These are phyloP conservation scores for Fusarium floridanum DNA, from an alignment of 2,329 filamentous ascomycete species.

Conservation along the genomic window DNA sequence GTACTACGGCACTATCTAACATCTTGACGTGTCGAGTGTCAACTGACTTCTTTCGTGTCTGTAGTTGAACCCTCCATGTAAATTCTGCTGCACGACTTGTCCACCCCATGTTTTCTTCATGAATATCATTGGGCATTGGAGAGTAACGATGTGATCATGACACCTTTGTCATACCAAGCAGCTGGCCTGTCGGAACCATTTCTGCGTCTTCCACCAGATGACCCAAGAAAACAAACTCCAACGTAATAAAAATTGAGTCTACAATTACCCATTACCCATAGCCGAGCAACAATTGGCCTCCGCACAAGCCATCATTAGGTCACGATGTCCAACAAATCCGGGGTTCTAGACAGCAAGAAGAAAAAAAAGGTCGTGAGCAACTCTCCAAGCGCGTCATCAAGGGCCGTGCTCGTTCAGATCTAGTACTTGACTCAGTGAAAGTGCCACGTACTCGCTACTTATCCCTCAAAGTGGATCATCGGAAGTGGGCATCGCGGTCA, in stretches of 20 bases:
- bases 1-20: not conserved
- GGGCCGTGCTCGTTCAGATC: not conserved
- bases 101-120: not conserved
- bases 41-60: not conserved
- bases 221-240: not conserved
- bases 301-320: not conserved
- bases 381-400: slow-evolving; percentile 2
- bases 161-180: not conserved
- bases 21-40: not conserved
- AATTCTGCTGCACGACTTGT: not conserved
- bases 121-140: not conserved
- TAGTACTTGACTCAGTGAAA: slow-evolving; percentile 41
- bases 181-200: not conserved
- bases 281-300: not conserved
- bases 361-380: not conserved
- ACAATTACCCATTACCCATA: not conserved
- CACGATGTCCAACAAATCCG: slow-evolving; percentile 3
- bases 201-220: not conserved
- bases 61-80: not conserved
- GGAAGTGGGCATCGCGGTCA: slow-evolving; percentile 10
- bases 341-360: slow-evolving; percentile 19
- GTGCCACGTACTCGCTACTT: slow-evolving; percentile 5
- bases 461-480: not conserved
- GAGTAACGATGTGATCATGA: not conserved
- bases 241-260: not conserved